Conservation (phyloP, 2,329 filamentous ascomycete species). For the Scytalidium lignicola region DNA sequence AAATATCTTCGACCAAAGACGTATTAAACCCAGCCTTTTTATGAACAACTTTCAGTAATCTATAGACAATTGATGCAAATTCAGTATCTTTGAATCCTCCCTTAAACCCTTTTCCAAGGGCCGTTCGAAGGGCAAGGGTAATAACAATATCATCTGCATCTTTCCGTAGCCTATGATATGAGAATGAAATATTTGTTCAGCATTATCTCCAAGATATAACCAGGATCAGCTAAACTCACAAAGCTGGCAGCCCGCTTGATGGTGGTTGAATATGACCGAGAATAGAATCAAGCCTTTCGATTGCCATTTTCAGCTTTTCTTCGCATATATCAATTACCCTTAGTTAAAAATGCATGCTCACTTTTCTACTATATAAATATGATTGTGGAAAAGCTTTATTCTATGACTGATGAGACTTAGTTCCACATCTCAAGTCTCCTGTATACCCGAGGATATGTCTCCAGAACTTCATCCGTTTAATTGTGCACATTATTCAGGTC, state of each 20-base stretch:
- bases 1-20: slow-evolving; percentile 77
- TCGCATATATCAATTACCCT: too few species aligned
- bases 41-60: slow-evolving; percentile 73
- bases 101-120: slow-evolving; percentile 84
- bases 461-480: too few species aligned
- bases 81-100: slow-evolving; percentile 90
- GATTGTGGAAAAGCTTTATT: too few species aligned
- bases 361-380: too few species aligned
- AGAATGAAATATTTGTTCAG: not conserved
- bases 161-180: slow-evolving; percentile 58
- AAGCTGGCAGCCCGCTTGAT: not conserved
- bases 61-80: slow-evolving; percentile 74
- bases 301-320: not conserved
- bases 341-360: too few species aligned
- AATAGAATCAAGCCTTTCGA: not conserved
- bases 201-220: slow-evolving; percentile 18
- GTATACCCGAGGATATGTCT: too few species aligned
- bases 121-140: slow-evolving; percentile 79
- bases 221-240: not conserved
- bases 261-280: not conserved
- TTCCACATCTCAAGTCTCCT: too few species aligned
- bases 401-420: too few species aligned
- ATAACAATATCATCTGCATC: slow-evolving; percentile 72
- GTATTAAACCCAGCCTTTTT: slow-evolving; percentile 82
- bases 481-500: too few species aligned